Conservation (phyloP, 2,329 filamentous ascomycete genomes). For the Aspergillus pseudoviridinutans region DNA sequence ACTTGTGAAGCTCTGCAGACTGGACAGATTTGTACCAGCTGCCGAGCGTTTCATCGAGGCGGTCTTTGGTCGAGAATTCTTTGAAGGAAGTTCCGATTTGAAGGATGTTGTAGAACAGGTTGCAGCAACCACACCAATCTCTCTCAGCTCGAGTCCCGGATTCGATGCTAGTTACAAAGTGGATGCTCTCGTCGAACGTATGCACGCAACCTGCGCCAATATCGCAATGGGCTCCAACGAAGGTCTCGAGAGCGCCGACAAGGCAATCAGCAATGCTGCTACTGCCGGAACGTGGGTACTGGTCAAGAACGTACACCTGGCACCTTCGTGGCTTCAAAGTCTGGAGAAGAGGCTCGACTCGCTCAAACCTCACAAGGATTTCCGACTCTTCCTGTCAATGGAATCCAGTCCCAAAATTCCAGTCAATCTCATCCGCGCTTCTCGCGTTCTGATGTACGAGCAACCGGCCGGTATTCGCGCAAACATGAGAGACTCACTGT, state of each 20-base stretch:
- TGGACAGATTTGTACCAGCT: slow-evolving; percentile 89
- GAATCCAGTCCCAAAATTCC: slow-evolving; percentile 95
- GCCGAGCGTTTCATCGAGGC: slow-evolving; percentile 85
- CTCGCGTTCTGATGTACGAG: slow-evolving; percentile 93
- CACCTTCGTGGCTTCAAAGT: slow-evolving; percentile 93
- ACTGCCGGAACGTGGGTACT: slow-evolving; percentile 93
- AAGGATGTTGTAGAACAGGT: slow-evolving; percentile 81
- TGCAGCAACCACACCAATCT: slow-evolving; percentile 77
- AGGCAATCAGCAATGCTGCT: slow-evolving; percentile 88
- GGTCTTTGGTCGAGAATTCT: slow-evolving; percentile 78
- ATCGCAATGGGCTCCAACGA: slow-evolving; percentile 99
- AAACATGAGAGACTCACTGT: slow-evolving; percentile 98
- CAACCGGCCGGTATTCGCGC: slow-evolving; percentile 93
- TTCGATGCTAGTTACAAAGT: slow-evolving; percentile 99
- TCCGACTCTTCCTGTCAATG: slow-evolving; percentile 96
- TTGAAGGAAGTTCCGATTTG: slow-evolving; percentile 82
- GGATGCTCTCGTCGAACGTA: slow-evolving; percentile 84
- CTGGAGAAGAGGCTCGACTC: slow-evolving; percentile 95
- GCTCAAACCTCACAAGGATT: slow-evolving; percentile 87
- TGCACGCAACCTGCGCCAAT: slow-evolving; percentile 79
- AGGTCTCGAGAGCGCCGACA: slow-evolving; percentile 86
- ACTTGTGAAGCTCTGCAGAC: slow-evolving; percentile 88
- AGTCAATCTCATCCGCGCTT: slow-evolving; percentile 89
- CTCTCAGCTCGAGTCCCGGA: slow-evolving; percentile 88
- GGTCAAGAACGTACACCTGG: slow-evolving; percentile 97